Conservation (phyloP, 495 filamentous ascomycete genomes). For the Penicillium riverlandense region DNA sequence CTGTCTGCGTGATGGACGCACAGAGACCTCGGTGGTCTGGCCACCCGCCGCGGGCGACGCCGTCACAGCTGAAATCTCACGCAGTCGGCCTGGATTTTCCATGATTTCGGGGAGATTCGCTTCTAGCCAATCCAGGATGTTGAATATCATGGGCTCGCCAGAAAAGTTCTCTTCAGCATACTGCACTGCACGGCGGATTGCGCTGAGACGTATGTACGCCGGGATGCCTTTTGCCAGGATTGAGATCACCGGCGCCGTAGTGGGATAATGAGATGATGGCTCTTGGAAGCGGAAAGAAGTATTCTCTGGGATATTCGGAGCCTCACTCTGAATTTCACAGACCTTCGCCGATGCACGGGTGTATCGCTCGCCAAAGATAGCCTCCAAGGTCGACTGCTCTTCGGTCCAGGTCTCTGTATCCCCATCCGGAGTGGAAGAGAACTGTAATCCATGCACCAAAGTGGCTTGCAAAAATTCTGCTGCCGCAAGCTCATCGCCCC, state of each 20-base stretch:
- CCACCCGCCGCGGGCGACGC: constrained; percentile 18
- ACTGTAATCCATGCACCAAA: constrained; percentile 37
- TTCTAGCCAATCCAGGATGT: constrained; percentile 85
- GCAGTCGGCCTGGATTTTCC: constrained; percentile 70
- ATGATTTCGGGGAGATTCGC: constrained; percentile 67
- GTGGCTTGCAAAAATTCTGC: constrained; percentile 71
- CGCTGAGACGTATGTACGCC: constrained; percentile 85
- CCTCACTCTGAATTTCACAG: constrained; percentile 55
- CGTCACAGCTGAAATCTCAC: constrained; percentile 66
- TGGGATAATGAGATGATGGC: constrained; percentile 59
- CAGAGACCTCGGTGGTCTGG: constrained; percentile 26
- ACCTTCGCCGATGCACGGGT: constrained; percentile 45
- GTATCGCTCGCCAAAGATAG: constrained; percentile 70
- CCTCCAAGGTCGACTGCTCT: constrained; percentile 70
- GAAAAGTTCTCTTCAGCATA: constrained; percentile 59
- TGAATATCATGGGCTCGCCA: constrained; percentile 85
- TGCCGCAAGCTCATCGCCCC: constrained; percentile 68
- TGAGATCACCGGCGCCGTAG: constrained; percentile 64
- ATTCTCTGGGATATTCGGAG: constrained; percentile 22
- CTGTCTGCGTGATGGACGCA: constrained; percentile 44
- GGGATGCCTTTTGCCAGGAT: constrained; percentile 62
- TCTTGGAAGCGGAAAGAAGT: constrained; percentile 44
- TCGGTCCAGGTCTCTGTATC: constrained; percentile 63
- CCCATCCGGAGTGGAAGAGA: constrained; percentile 12
- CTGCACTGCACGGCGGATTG: constrained; percentile 68